Percentiles rank a stretch among this genome's conserved stretches.
Evolutionary conservation across 371 early-diverging fungal genomes (phyloP).

Genomic region (Mucor mucedo): DNA sequence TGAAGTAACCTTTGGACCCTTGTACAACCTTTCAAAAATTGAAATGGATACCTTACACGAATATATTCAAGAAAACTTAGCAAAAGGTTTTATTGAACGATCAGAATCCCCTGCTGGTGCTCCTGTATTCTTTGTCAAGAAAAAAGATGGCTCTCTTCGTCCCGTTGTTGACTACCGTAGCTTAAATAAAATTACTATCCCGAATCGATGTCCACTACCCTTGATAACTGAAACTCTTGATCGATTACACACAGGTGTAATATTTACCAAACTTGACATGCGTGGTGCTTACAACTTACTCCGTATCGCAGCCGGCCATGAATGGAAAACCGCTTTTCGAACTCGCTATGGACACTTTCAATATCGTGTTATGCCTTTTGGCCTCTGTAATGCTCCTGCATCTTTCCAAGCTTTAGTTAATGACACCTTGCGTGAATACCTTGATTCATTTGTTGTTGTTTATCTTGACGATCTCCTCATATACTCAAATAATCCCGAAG

Average conservation of each 20-base stretch:
- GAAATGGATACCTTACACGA: not conserved
- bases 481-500: slow-evolving; percentile 36
- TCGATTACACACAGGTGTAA: not conserved
- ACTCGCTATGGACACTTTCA: slow-evolving; percentile 40
- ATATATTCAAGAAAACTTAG: slow-evolving; percentile 14
- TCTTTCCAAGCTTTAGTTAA: slow-evolving; percentile 51
- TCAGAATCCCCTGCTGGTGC: slow-evolving; percentile 54
- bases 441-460: slow-evolving; percentile 40
- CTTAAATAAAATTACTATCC: slow-evolving; percentile 47
- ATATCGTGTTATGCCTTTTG: slow-evolving; percentile 56
- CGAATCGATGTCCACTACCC: slow-evolving; percentile 11
- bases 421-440: slow-evolving; percentile 32
- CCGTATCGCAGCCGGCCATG: slow-evolving; percentile 16
- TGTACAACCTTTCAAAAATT: slow-evolving; percentile 4
- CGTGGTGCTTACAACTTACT: slow-evolving; percentile 41
- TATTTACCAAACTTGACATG: slow-evolving; percentile 40
- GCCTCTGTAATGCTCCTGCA: slow-evolving; percentile 52
- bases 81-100: slow-evolving; percentile 42
- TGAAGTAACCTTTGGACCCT: not conserved
- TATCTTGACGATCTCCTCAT: slow-evolving; percentile 61
- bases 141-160: slow-evolving; percentile 52
- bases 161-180: slow-evolving; percentile 53
- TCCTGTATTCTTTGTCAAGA: slow-evolving; percentile 58
- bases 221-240: slow-evolving; percentile 4
- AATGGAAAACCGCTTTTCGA: slow-evolving; percentile 11